Percentiles rank a stretch among this genome's conserved stretches.
phyloP scores from a whole-genome alignment of 345 rosid species.

The Camelina sativa region DNA sequence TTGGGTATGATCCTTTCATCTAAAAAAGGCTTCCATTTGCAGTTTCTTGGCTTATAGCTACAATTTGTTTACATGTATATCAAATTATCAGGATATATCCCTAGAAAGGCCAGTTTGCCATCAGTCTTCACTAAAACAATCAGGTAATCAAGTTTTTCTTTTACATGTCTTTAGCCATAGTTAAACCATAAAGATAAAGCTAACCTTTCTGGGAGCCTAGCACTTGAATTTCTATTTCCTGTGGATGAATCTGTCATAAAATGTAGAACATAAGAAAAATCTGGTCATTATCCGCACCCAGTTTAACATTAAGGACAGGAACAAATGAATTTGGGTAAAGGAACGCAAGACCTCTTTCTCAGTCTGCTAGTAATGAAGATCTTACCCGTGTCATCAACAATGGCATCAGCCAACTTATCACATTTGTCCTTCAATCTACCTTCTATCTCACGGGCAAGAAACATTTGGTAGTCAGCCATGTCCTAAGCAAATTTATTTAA shows the following conservation, averaged over 20 bases:
- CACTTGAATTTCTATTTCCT: constrained; percentile 68
- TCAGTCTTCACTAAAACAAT: constrained; percentile 8
- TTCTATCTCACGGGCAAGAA: constrained; percentile 84
- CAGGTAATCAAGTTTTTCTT: constrained; percentile 19
- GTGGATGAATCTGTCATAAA: constrained; percentile 65
- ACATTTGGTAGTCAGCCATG: constrained; percentile 82
- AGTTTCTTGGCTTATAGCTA: constrained; percentile 16
- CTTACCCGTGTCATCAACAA: constrained; percentile 89
- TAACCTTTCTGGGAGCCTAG: constrained; percentile 96
- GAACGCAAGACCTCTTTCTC: constrained; percentile 15
- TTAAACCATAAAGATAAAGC: constrained; percentile 32
- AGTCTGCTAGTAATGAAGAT: constrained; percentile 25
- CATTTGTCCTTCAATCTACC: constrained; percentile 80
- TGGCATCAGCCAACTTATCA: constrained; percentile 84
- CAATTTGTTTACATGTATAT: neutral
- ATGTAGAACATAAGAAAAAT: constrained; percentile 5
- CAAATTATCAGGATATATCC: constrained; percentile 24
- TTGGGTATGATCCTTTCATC: neutral
- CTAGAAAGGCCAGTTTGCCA: constrained; percentile 1
- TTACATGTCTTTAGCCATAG: constrained; percentile 9
- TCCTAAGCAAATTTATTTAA: constrained; percentile 52
- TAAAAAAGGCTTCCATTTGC: neutral
- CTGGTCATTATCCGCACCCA: neutral
- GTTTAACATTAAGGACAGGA: constrained; percentile 25
- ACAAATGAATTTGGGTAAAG: neutral